Base-by-base conservation (phyloP, 257 asterid species). In the Solanum bulbocastanum region DNA sequence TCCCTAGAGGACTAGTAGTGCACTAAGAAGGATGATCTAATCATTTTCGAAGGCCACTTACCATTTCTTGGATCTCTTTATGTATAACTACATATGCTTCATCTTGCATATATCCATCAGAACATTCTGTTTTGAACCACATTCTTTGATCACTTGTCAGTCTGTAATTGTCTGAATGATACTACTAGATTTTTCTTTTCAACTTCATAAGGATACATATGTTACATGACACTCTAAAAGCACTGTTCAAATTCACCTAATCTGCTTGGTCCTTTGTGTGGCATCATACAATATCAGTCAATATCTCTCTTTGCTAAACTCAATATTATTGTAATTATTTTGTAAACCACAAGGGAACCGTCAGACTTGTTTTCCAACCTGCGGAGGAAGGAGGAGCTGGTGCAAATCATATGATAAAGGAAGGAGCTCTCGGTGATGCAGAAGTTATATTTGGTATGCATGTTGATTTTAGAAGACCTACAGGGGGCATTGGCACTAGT, bases 301-400 rank as follows among this genome's bases (percentile, higher is more conserved):
- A 18, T 74, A 36, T 10, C 82, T 74, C 30, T 22, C 20, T 74
- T 74, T 20, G 52, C 82, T 74, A 37, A 10, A 36, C 10, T 36
- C 30, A 22, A 74, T 37, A 8, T 22, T 74, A 37, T 37, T 37
- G 52, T 74, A 74, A 36, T 37, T 74, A 32, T 83, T n/a, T 49
- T 89, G 76, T 36, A 10, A 30, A 66, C 78, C 42, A 7, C 44
- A 92, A 96, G 98, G 98, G 99, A 86, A 96, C 98, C 0, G 98
- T 96, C 62, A 93, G 98, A 36, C 97, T 96, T 90, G 89, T 96
- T 68, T 96, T 96, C 83, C 99, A 96, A 91, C 99, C 99, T n/a
- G 99, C 98, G 0, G 99, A 96, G 92, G 99, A 94, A 87, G 99
- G 98, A 52, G 98, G 99, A 71, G 99, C 97, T 35, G 99, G 99